These are phyloP conservation scores for Eucalyptus viminalis DNA, from an alignment of 345 rosid genomes.

Conservation along the genomic window DNA sequence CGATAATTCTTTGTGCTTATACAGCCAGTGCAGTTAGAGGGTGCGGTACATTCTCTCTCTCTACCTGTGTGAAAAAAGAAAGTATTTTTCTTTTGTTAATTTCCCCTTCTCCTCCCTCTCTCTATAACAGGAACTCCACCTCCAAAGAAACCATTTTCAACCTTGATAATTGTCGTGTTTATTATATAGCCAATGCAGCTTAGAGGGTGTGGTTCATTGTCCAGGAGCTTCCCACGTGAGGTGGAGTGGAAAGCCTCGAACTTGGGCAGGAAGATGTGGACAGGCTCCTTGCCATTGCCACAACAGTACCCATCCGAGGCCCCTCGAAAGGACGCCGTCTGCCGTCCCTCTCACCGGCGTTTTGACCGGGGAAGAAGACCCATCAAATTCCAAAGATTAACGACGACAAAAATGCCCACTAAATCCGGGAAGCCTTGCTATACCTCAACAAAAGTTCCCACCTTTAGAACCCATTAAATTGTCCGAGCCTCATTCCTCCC, in stretches of 20 bases:
- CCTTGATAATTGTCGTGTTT: too few relatives aligned
- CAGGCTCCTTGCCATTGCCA: rapidly evolving
- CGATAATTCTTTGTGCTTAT: not conserved
- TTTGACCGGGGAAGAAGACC: not conserved
- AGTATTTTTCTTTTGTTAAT: too few relatives aligned
- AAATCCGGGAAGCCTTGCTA: not conserved
- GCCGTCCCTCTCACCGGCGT: not conserved
- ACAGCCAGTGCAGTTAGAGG: not conserved
- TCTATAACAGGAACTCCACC: too few relatives aligned
- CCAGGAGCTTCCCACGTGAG: not conserved
- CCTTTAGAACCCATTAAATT: not conserved
- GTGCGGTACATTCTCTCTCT: not conserved
- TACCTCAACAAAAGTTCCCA: not conserved
- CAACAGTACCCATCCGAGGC: not conserved
- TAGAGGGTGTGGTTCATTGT: not conserved
- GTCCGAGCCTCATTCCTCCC: not conserved
- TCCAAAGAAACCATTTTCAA: too few relatives aligned
- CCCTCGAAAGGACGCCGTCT: not conserved
- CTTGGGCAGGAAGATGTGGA: not conserved
- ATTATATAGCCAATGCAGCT: not conserved
- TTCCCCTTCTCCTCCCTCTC: too few relatives aligned
- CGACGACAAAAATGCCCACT: not conserved
- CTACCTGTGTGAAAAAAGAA: too few relatives aligned
- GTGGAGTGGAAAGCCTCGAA: not conserved
- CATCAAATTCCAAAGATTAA: not conserved